Evolutionary conservation across 805 yeast genomes (phyloP).

Genomic region (Wickerhamiella dianesei): DNA sequence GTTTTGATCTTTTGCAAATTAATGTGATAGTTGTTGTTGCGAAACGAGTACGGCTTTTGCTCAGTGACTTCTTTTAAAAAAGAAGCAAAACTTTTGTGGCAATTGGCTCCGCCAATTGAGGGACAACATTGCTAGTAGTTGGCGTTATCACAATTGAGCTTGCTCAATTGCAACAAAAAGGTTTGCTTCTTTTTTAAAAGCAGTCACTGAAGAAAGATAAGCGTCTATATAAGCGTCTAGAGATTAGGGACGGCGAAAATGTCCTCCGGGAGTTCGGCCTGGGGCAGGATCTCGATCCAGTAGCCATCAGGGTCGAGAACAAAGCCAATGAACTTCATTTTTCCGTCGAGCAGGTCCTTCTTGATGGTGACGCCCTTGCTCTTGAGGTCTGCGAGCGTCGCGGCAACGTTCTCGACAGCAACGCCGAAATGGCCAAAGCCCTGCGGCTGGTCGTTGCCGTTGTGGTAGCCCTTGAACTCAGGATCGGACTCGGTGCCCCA

Average conservation of each 20-base stretch:
- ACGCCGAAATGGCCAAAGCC: slow-evolving; percentile 86
- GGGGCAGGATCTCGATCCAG: slow-evolving; percentile 57
- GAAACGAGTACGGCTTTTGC: too few species aligned
- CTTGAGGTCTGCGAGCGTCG: slow-evolving; percentile 37
- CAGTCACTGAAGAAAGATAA: neutral
- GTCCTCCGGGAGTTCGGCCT: slow-evolving; percentile 22
- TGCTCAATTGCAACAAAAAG: too few species aligned
- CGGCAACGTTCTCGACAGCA: slow-evolving; percentile 47
- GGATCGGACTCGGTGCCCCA: slow-evolving; percentile 86
- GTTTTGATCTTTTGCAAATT: too few species aligned
- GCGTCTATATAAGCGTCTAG: neutral
- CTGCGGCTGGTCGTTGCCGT: slow-evolving; percentile 55
- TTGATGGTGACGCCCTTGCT: slow-evolving; percentile 37
- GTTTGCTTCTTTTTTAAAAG: too few species aligned
- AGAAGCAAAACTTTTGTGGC: too few species aligned
- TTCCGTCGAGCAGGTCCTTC: slow-evolving; percentile 30
- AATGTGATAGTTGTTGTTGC: too few species aligned
- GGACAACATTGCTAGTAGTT: too few species aligned
- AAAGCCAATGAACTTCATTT: slow-evolving; percentile 57
- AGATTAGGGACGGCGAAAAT: slow-evolving; percentile 1
- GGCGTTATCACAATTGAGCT: too few species aligned
- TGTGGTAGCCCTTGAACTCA: slow-evolving; percentile 55
- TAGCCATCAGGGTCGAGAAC: slow-evolving; percentile 86
- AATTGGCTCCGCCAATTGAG: too few species aligned
- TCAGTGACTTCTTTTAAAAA: too few species aligned